A percentile compares a stretch with the other conserved stretches of the same genome.
These are phyloP conservation scores for Fistulina hepatica DNA, from an alignment of 1,284 basidiomycete species.

Conservation along the genomic window DNA sequence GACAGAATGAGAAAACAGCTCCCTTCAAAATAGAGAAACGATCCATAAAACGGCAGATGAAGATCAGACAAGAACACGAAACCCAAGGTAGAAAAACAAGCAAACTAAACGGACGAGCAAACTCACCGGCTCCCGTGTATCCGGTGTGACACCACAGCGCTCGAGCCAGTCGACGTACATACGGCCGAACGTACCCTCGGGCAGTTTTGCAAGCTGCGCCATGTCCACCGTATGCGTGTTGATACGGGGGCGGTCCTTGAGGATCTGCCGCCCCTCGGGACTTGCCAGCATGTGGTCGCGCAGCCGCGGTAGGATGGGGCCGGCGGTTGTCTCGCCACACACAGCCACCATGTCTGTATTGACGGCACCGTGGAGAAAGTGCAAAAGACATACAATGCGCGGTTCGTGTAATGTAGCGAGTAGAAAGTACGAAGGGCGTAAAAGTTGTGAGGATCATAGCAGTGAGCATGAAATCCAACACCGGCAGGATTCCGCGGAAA, in stretches of 20 bases:
- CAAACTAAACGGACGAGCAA: conserved; percentile 1
- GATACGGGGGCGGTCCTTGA: conserved; percentile 78
- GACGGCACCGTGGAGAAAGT: no score
- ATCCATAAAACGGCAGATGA: no score
- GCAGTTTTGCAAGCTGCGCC: conserved; percentile 49
- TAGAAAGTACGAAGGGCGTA: no score
- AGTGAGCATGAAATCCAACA: no score
- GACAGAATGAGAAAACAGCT: no score
- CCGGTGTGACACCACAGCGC: conserved; percentile 85
- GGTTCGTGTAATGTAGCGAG: no score
- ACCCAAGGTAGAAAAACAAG: background rate
- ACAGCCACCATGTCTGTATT: conserved; percentile 89
- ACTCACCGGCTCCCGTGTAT: conserved; percentile 83
- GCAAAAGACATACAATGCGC: no score
- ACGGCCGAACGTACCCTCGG: conserved; percentile 77
- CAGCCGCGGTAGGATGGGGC: conserved; percentile 69
- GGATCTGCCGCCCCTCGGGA: conserved; percentile 71
- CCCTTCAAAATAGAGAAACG: no score
- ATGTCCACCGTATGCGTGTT: conserved; percentile 74
- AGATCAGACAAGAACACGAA: no score
- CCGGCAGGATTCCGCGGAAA: no score
- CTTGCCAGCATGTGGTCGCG: conserved; percentile 74
- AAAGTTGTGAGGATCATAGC: no score
- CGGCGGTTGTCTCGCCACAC: conserved; percentile 83
- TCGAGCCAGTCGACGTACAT: conserved; percentile 90